Conservation (phyloP, 225 moss, liverwort and hornwort genomes). For the Antitrichia curtipendula region DNA sequence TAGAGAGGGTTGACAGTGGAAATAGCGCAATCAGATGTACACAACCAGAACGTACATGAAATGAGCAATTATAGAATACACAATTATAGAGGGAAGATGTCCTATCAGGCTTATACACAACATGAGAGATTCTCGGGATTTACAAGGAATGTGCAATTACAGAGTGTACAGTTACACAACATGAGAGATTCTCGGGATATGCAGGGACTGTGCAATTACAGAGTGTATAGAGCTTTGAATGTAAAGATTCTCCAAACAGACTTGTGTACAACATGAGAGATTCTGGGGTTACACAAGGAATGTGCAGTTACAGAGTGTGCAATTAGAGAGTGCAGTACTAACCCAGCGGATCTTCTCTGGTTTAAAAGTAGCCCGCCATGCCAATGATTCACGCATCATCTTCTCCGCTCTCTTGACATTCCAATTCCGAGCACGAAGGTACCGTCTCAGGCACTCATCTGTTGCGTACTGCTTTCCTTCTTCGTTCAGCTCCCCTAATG, state of each 20-base stretch:
- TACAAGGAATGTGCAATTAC: background rate
- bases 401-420: slow-evolving; percentile 73
- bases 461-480: slow-evolving; percentile 33
- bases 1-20: background rate
- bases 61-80: background rate
- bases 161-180: background rate
- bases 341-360: slow-evolving; percentile 88
- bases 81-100: background rate
- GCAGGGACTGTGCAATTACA: background rate
- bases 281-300: background rate
- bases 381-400: slow-evolving; percentile 62
- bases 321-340: background rate
- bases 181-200: background rate
- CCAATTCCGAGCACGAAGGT: slow-evolving; percentile 70
- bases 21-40: background rate
- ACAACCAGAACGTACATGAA: background rate
- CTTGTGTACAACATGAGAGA: background rate
- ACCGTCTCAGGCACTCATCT: slow-evolving; percentile 58
- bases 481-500: slow-evolving; percentile 44
- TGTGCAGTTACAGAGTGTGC: background rate
- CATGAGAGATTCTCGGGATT: background rate
- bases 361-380: slow-evolving; percentile 70
- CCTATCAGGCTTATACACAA: background rate
- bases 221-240: background rate
- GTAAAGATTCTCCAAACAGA: background rate